Conservation (phyloP, 192 early-diverging fungal species). For the Backusella macrospora region DNA sequence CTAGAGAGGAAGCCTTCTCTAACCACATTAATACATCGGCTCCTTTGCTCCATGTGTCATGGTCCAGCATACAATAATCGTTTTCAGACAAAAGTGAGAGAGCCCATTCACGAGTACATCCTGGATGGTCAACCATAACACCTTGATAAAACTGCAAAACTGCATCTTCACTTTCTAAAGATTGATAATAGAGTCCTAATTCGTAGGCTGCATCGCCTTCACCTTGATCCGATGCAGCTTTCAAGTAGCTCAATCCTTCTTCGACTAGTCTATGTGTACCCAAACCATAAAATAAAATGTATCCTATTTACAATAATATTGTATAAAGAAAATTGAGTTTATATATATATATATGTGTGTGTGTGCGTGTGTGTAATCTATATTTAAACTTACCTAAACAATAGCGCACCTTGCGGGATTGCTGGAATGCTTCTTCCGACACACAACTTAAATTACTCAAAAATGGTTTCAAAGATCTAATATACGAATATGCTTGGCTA, state of each 20-base stretch:
- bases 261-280: neutral
- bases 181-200: conserved; percentile 16
- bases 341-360: neutral
- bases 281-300: conserved; percentile 1
- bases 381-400: conserved; percentile 29
- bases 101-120: conserved; percentile 31
- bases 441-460: conserved; percentile 22
- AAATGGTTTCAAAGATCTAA: conserved; percentile 7
- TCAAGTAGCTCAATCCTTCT: conserved; percentile 9
- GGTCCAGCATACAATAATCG: neutral
- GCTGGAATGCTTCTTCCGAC: conserved; percentile 21
- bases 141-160: conserved; percentile 20
- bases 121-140: conserved; percentile 18
- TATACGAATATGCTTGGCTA: conserved; percentile 10
- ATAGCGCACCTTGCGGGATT: conserved; percentile 25
- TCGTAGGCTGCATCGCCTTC: conserved; percentile 30
- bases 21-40: conserved; percentile 20
- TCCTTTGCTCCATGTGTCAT: conserved; percentile 5
- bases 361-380: neutral
- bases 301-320: neutral
- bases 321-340: neutral
- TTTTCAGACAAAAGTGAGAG: conserved; percentile 14
- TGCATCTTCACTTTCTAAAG: conserved; percentile 13
- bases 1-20: conserved; percentile 20
- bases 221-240: conserved; percentile 35